Evolutionary conservation across 805 yeast species (phyloP).

Genomic region (Candida suzukii): DNA sequence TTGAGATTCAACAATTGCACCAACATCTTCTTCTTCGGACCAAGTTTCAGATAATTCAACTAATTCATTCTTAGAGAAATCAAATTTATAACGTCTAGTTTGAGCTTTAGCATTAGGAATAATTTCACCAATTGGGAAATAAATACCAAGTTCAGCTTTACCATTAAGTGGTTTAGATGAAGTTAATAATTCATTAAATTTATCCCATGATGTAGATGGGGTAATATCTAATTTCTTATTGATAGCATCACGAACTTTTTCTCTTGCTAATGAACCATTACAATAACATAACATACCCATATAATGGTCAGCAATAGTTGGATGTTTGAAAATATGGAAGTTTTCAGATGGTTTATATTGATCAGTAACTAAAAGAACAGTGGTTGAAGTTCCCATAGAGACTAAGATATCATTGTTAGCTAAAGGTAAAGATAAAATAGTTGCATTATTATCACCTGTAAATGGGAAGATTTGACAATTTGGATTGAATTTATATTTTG

Average conservation of each 20-base stretch:
- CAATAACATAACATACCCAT: constrained; percentile 97
- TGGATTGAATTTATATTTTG: constrained; percentile 54
- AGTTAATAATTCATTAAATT: constrained; percentile 51
- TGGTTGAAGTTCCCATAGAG: constrained; percentile 89
- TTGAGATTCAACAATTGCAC: constrained; percentile 79
- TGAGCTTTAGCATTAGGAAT: constrained; percentile 75
- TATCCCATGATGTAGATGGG: constrained; percentile 46
- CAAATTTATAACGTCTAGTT: constrained; percentile 43
- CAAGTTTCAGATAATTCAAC: constrained; percentile 29
- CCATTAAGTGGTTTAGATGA: constrained; percentile 22
- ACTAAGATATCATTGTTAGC: constrained; percentile 69
- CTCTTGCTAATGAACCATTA: constrained; percentile 86
- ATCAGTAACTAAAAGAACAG: constrained; percentile 75
- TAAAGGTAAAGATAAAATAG: constrained; percentile 76
- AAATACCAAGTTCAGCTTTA: constrained; percentile 56
- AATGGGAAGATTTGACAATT: constrained; percentile 63
- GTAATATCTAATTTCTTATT: constrained; percentile 35
- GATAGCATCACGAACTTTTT: constrained; percentile 57
- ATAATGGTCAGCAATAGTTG: constrained; percentile 64
- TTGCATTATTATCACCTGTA: constrained; percentile 90
- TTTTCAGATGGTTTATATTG: constrained; percentile 70
- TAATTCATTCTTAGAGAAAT: constrained; percentile 21
- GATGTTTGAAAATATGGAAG: constrained; percentile 83
- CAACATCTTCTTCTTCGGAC: constrained; percentile 58
- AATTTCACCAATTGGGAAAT: constrained; percentile 87